Evolutionary conservation across 371 early-diverging fungal genomes (phyloP).

Genomic region (Mortierella sp.): DNA sequence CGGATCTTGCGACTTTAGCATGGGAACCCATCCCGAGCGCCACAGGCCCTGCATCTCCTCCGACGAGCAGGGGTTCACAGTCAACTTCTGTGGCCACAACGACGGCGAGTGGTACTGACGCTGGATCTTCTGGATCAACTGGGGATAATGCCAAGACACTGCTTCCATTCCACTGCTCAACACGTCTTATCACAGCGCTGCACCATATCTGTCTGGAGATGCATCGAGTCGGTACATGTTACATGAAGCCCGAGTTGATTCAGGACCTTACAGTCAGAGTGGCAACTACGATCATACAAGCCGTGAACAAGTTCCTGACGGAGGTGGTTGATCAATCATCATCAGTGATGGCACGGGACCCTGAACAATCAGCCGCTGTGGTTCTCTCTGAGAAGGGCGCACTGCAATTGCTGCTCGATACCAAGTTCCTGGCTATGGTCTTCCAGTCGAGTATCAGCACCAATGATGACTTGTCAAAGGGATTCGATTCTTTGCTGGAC

Average conservation of each 20-base stretch:
- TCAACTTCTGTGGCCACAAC: not conserved
- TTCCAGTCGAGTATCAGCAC: constrained; percentile 46
- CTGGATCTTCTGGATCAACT: not conserved
- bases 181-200: constrained; percentile 50
- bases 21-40: constrained; percentile 49
- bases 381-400: constrained; percentile 63
- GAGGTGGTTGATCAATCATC: constrained; percentile 5
- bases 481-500: constrained; percentile 23
- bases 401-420: constrained; percentile 64
- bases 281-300: constrained; percentile 3
- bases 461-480: constrained; percentile 6
- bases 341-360: not conserved
- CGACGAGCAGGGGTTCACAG: not conserved
- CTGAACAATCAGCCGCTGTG: not conserved
- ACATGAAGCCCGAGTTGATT: constrained; percentile 39
- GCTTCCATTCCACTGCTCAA: constrained; percentile 63
- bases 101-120: not conserved
- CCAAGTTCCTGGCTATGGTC: constrained; percentile 55
- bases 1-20: constrained; percentile 35
- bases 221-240: constrained; percentile 54
- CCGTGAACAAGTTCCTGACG: constrained; percentile 29
- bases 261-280: constrained; percentile 21
- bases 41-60: not conserved
- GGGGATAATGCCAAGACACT: constrained; percentile 25
- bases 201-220: constrained; percentile 62